These are phyloP conservation scores for Picea abies DNA, from an alignment of 83 land plant species.

Conservation along the genomic window DNA sequence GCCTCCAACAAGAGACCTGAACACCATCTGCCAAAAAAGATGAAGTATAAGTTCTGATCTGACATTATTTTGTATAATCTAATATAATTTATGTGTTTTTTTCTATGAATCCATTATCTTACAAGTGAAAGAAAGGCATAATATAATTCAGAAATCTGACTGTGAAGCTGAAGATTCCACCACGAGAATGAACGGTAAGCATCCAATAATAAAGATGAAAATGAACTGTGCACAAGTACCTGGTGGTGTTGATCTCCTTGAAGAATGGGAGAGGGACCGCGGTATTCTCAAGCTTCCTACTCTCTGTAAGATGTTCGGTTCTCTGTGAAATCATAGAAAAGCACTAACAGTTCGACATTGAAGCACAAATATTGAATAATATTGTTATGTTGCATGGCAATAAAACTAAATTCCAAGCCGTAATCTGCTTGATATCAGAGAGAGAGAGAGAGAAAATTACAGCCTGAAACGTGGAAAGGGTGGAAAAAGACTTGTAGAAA, in stretches of 20 bases:
- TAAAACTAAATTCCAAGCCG: background rate
- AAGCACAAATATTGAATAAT: background rate
- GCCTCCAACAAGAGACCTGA: too few species aligned
- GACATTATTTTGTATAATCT: too few species aligned
- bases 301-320: conserved; percentile 17
- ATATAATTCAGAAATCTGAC: too few species aligned
- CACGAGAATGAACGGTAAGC: too few species aligned
- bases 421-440: background rate
- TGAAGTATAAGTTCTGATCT: too few species aligned
- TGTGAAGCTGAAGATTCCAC: too few species aligned
- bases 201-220: too few species aligned
- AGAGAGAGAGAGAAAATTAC: background rate
- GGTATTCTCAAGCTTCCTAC: conserved; percentile 16
- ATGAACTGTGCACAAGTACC: too few species aligned
- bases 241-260: conserved; percentile 6
- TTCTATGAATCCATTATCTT: too few species aligned
- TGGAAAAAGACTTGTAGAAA: background rate
- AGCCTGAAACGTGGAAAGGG: background rate
- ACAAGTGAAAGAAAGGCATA: too few species aligned
- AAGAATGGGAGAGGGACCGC: conserved; percentile 7
- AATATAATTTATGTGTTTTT: too few species aligned
- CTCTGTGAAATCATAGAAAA: conserved; percentile 9
- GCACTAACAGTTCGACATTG: background rate
- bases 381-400: background rate
- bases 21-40: too few species aligned